Conservation (phyloP, 345 rosid genomes). For the Bruguiera gymnorhiza region DNA sequence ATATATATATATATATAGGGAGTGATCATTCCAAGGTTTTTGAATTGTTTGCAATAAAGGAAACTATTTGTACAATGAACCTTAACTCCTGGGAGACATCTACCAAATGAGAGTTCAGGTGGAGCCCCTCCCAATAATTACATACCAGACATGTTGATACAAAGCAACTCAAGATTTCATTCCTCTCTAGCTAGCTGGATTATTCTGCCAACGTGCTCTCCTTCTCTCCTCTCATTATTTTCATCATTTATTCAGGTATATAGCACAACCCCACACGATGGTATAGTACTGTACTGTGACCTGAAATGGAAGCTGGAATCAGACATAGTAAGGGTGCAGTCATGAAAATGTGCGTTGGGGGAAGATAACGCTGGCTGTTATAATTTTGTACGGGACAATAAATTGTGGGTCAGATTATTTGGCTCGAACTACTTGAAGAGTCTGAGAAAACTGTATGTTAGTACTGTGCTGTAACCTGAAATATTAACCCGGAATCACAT, state of each 20-base stretch:
- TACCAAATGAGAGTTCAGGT: not conserved
- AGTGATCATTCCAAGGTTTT: no score
- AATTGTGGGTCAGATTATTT: conserved; percentile 1
- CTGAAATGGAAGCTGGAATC: no score
- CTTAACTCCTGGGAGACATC: not conserved
- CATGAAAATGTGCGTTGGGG: no score
- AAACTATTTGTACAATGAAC: not conserved
- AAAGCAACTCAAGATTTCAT: conserved; percentile 19
- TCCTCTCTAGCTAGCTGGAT: conserved; percentile 22
- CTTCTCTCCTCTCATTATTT: not conserved
- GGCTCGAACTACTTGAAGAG: not conserved
- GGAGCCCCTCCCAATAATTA: conserved; percentile 29
- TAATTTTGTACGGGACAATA: not conserved
- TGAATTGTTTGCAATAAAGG: no score
- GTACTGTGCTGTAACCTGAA: no score
- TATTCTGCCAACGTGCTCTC: not conserved
- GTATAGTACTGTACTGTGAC: no score
- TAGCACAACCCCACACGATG: no score
- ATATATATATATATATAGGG: no score
- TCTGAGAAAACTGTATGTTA: no score
- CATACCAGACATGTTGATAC: conserved; percentile 4
- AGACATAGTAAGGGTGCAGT: no score
- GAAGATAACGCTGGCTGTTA: no score
- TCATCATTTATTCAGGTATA: conserved; percentile 16
- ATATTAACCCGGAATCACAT: no score